Conservation (phyloP, 202 grass and related monocot species). For the Setaria italica region DNA sequence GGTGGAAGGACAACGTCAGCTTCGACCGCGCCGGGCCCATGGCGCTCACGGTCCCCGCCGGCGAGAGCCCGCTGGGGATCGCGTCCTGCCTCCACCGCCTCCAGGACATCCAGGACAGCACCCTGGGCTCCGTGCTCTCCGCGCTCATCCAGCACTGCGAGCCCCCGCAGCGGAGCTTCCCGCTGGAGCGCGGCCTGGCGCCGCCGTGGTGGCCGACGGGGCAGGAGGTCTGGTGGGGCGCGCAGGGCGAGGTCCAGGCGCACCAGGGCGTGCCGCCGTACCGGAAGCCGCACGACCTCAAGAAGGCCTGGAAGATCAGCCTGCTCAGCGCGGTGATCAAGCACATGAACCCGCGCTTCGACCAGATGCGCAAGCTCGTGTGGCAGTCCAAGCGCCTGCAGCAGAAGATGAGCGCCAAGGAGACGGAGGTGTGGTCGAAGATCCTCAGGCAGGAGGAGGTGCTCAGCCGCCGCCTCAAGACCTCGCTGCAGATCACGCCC, state of each 20-base stretch:
- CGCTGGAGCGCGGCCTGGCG: slow-evolving; percentile 55
- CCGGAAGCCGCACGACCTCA: slow-evolving; percentile 85
- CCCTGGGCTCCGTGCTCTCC: slow-evolving; percentile 65
- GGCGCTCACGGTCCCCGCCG: slow-evolving; percentile 23
- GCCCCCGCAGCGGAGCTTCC: slow-evolving; percentile 71
- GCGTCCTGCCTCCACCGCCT: slow-evolving; percentile 55
- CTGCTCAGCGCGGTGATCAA: slow-evolving; percentile 74
- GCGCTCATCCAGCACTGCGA: slow-evolving; percentile 77
- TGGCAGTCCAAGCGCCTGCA: slow-evolving; percentile 78
- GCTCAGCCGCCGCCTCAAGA: slow-evolving; percentile 29
- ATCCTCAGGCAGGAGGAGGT: slow-evolving; percentile 67
- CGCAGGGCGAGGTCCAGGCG: slow-evolving; percentile 62
- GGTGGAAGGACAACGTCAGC: slow-evolving; percentile 76
- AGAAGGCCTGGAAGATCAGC: slow-evolving; percentile 84
- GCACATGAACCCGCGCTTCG: slow-evolving; percentile 78
- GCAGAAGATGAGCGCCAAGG: slow-evolving; percentile 72
- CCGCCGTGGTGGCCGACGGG: slow-evolving; percentile 89
- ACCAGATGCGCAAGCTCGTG: slow-evolving; percentile 72
- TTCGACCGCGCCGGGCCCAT: slow-evolving; percentile 66
- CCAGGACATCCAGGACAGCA: slow-evolving; percentile 67
- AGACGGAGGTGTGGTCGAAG: slow-evolving; percentile 67
- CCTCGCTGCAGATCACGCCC: slow-evolving; percentile 41
- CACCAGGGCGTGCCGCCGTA: slow-evolving; percentile 71
- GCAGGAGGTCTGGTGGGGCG: slow-evolving; percentile 70
- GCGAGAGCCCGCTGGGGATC: not conserved